These are phyloP conservation scores for Papiliotrema nemorosa DNA, from an alignment of 1,284 basidiomycete genomes.

Conservation along the genomic window DNA sequence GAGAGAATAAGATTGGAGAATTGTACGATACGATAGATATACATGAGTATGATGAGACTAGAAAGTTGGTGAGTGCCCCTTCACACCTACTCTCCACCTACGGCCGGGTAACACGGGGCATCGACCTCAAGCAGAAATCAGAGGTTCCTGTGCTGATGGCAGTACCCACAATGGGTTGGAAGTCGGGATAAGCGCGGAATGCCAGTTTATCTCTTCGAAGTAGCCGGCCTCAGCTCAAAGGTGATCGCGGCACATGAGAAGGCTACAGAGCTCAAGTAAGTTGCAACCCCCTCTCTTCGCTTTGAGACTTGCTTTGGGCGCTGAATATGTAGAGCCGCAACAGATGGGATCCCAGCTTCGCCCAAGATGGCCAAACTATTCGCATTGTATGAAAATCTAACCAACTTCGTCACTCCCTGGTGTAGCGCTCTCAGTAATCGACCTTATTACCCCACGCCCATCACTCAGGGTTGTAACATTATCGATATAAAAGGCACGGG, in stretches of 20 bases:
- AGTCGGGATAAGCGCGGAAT: constrained; percentile 16
- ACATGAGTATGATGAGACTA: constrained; percentile 15
- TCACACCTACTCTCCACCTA: neutral
- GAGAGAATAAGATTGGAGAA: constrained; percentile 8
- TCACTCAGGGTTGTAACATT: constrained; percentile 19
- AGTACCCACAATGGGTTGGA: constrained; percentile 23
- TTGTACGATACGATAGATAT: constrained; percentile 14
- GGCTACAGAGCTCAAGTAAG: constrained; percentile 12
- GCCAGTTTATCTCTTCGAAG: constrained; percentile 19
- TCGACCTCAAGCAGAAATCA: neutral
- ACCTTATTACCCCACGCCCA: constrained; percentile 10
- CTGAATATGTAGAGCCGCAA: neutral
- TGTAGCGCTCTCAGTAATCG: constrained; percentile 9
- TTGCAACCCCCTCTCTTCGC: neutral
- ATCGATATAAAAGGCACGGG: constrained; percentile 17
- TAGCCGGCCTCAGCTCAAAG: constrained; percentile 9
- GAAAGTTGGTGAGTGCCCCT: constrained; percentile 12
- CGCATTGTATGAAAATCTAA: constrained; percentile 18
- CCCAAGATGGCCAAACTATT: constrained; percentile 17
- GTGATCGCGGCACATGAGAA: constrained; percentile 13
- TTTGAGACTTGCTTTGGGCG: neutral
- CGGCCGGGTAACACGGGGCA: no score
- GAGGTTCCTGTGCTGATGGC: neutral
- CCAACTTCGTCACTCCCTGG: constrained; percentile 14
- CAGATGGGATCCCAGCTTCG: neutral